Percentiles rank a stretch among this genome's conserved stretches.
Conservation (phyloP, 2,329 filamentous ascomycete species). For the Exophiala alcalophila region DNA sequence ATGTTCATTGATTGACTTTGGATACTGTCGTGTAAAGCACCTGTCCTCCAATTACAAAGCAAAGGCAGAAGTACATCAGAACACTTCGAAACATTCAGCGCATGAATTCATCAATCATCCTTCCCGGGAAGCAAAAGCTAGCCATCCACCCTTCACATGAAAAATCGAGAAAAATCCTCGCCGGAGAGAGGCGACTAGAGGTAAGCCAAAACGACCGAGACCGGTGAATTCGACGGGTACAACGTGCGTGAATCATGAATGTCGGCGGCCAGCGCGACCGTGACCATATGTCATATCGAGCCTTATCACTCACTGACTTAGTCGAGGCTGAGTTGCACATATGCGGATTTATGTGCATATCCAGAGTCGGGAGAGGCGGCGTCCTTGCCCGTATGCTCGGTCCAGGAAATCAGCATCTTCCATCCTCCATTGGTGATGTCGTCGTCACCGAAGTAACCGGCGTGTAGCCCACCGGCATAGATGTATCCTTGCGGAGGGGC, state of each 20-base stretch:
- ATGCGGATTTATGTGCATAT: conserved; percentile 29
- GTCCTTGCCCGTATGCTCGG: conserved; percentile 33
- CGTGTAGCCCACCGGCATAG: conserved; percentile 34
- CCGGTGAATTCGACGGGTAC: too few species aligned
- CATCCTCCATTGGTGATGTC: conserved; percentile 35
- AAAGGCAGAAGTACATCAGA: conserved; percentile 3
- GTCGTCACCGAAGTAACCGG: conserved; percentile 34
- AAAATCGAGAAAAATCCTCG: too few species aligned
- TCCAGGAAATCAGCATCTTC: conserved; percentile 35
- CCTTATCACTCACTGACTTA: conserved; percentile 4
- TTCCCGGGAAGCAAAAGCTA: neutral
- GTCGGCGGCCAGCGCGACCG: neutral
- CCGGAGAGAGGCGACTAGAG: too few species aligned
- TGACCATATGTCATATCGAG: conserved; percentile 6
- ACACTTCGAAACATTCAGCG: neutral
- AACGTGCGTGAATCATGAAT: conserved; percentile 1
- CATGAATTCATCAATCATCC: conserved; percentile 11
- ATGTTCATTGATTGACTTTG: neutral
- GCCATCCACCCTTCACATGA: neutral
- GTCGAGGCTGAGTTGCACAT: conserved; percentile 14
- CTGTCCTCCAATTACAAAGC: neutral
- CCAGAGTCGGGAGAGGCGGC: conserved; percentile 30
- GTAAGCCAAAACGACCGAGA: too few species aligned
- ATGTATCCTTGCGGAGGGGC: conserved; percentile 30
- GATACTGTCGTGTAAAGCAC: neutral